These are phyloP conservation scores for Cercospora sojina DNA, from an alignment of 2,329 filamentous ascomycete genomes.

Conservation along the genomic window DNA sequence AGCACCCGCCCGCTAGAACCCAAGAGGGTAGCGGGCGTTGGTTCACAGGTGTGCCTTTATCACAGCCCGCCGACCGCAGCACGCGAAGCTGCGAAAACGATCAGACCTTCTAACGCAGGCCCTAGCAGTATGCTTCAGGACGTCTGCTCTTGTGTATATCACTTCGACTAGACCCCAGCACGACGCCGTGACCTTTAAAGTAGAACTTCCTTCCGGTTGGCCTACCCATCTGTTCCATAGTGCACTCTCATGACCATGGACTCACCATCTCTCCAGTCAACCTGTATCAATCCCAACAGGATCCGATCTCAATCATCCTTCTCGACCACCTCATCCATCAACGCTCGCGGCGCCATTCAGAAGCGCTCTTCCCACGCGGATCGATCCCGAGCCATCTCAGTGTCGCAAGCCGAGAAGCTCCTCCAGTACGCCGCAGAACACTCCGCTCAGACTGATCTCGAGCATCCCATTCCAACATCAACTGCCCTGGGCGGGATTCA, in stretches of 20 bases:
- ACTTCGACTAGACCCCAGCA: conserved; percentile 21
- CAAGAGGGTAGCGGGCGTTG: conserved; percentile 27
- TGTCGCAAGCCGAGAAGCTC: conserved; percentile 34
- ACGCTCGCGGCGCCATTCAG: conserved; percentile 33
- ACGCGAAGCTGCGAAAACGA: conserved; percentile 27
- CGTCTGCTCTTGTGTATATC: conserved; percentile 25
- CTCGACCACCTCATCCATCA: conserved; percentile 27
- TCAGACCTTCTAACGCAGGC: conserved; percentile 26
- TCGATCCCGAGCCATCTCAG: conserved; percentile 33
- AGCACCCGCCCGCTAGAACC: conserved; percentile 28
- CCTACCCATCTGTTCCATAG: conserved; percentile 24
- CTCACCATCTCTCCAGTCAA: conserved; percentile 36
- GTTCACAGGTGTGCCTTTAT: conserved; percentile 31
- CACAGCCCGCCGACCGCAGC: conserved; percentile 20
- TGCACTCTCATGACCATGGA: conserved; percentile 32
- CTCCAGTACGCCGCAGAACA: conserved; percentile 32
- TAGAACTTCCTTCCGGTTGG: conserved; percentile 25
- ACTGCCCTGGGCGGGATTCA: conserved; percentile 22
- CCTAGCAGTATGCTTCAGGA: conserved; percentile 26
- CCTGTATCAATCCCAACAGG: conserved; percentile 22
- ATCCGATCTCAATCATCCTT: conserved; percentile 32
- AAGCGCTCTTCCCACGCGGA: conserved; percentile 31
- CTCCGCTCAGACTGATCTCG: conserved; percentile 18
- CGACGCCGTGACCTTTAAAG: conserved; percentile 22
- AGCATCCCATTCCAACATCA: conserved; percentile 16